Conservation (phyloP, 2,329 filamentous ascomycete genomes). For the Neofusicoccum laricinum region DNA sequence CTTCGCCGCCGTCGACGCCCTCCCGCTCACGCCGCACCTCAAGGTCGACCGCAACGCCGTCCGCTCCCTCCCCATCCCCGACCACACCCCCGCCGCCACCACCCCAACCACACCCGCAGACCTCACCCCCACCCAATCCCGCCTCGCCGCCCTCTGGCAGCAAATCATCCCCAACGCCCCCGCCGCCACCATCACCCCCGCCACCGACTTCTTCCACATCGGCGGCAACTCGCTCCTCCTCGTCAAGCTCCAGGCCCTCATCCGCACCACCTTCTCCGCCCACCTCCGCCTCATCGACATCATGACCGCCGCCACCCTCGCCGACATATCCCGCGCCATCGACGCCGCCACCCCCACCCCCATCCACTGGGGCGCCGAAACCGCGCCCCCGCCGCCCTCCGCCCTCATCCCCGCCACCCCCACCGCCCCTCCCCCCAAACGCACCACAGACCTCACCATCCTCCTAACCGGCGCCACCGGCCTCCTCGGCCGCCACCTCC, state of each 20-base stretch:
- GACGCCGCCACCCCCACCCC: background rate
- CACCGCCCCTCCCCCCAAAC: background rate
- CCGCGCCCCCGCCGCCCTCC: background rate
- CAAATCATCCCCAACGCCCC: background rate
- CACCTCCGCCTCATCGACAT: background rate
- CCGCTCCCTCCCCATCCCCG: background rate
- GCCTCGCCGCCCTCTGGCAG: conserved; percentile 8
- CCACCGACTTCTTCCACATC: conserved; percentile 8
- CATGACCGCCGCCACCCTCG: background rate
- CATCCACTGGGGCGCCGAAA: conserved; percentile 2
- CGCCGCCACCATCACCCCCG: background rate
- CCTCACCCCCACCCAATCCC: background rate
- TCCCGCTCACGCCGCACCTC: conserved; percentile 5
- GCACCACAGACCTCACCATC: conserved; percentile 1
- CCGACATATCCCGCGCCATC: background rate
- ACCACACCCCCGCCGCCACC: background rate
- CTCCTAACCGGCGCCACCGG: conserved; percentile 22
- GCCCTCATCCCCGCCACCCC: background rate
- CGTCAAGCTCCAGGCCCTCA: background rate
- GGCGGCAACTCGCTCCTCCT: conserved; percentile 15
- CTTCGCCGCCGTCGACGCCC: background rate
- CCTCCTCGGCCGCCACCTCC: conserved; percentile 16
- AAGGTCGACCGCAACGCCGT: conserved; percentile 5
- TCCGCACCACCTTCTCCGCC: background rate
- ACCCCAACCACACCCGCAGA: background rate